Evolutionary conservation across 306 rosid species (phyloP).

Genomic region (Vigna angularis): DNA sequence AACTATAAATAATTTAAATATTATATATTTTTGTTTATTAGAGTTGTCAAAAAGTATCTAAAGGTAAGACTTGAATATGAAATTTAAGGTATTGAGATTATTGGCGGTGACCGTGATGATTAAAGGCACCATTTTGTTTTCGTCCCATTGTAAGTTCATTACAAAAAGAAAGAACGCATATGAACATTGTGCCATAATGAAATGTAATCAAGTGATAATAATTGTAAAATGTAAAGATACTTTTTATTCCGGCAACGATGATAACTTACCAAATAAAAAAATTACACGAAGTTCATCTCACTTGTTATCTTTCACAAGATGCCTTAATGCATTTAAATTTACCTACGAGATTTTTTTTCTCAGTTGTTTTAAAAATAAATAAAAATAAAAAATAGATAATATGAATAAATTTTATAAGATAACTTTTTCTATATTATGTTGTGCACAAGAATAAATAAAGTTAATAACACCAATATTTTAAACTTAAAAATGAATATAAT

Average conservation of each 20-base stretch:
- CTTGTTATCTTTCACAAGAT: not conserved
- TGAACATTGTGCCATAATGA: not conserved
- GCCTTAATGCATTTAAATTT: too few species aligned
- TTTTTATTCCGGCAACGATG: not conserved
- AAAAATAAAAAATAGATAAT: too few species aligned
- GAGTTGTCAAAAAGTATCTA: too few species aligned
- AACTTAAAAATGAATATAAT: too few species aligned
- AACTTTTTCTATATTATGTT: too few species aligned
- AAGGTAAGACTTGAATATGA: not conserved
- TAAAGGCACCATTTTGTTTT: constrained; percentile 21
- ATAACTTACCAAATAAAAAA: constrained; percentile 5
- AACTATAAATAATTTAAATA: too few species aligned
- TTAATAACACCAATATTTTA: too few species aligned
- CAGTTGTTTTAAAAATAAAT: too few species aligned
- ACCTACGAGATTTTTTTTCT: too few species aligned
- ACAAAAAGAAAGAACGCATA: not conserved
- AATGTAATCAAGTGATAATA: constrained; percentile 15
- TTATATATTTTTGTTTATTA: too few species aligned
- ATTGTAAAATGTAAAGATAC: not conserved
- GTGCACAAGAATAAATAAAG: too few species aligned
- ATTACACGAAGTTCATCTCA: constrained; percentile 11
- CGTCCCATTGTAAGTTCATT: not conserved
- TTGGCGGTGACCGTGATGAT: not conserved
- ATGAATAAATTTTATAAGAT: too few species aligned
- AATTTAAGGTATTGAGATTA: not conserved